These are phyloP conservation scores for Hypoxylon perforatum DNA, from an alignment of 495 filamentous ascomycete genomes.

Conservation along the genomic window DNA sequence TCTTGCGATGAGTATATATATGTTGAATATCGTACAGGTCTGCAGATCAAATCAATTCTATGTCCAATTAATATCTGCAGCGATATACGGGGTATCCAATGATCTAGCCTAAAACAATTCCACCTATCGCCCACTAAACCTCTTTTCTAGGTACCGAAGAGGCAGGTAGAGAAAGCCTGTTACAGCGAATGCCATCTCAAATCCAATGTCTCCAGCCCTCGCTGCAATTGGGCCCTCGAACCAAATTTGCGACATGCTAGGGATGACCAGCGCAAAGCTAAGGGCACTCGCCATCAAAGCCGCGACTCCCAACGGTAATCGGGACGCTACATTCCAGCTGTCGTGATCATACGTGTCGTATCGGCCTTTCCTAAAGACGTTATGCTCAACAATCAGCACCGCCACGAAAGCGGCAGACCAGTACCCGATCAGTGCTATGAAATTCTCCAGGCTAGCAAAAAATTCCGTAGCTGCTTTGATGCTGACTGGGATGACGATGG, in stretches of 20 bases:
- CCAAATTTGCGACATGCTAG: conserved; percentile 67
- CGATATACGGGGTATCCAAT: conserved; percentile 1
- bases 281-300: conserved; percentile 53
- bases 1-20: no score
- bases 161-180: conserved; percentile 61
- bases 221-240: conserved; percentile 64
- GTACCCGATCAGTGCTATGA: conserved; percentile 65
- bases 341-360: conserved; percentile 55
- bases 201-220: conserved; percentile 68
- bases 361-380: conserved; percentile 53
- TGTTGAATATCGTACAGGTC: no score
- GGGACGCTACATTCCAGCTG: conserved; percentile 59
- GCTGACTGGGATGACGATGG: conserved; percentile 62
- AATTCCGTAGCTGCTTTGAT: conserved; percentile 63
- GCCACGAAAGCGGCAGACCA: conserved; percentile 66
- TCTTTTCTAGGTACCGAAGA: conserved; percentile 54
- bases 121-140: conserved; percentile 35
- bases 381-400: conserved; percentile 61
- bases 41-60: neutral
- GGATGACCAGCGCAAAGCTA: conserved; percentile 61
- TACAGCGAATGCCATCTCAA: conserved; percentile 65
- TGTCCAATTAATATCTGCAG: neutral
- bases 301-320: conserved; percentile 59
- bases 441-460: conserved; percentile 63
- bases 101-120: neutral